These are phyloP conservation scores for Russula abietina DNA, from an alignment of 768 basidiomycete genomes.

Conservation along the genomic window DNA sequence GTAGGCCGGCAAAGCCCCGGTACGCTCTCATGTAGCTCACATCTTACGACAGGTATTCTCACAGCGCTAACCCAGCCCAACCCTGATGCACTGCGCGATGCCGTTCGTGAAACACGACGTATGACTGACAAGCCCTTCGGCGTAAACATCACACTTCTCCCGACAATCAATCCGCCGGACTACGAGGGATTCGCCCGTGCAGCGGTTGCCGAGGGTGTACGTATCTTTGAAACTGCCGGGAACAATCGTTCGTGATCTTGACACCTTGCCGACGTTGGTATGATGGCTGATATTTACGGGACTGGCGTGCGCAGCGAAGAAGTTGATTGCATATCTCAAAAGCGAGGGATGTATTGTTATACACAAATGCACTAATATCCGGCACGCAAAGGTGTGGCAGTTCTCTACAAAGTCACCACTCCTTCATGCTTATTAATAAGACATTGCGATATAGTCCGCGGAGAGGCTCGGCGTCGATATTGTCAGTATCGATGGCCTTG, in stretches of 20 bases:
- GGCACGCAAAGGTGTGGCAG: constrained; percentile 66
- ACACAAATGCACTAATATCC: constrained; percentile 85
- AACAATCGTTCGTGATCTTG: constrained; percentile 61
- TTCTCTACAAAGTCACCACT: neutral
- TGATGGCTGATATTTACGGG: neutral
- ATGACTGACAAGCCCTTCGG: constrained; percentile 74
- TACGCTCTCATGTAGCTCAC: neutral
- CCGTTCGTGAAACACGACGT: constrained; percentile 70
- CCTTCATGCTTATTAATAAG: neutral
- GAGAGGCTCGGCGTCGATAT: constrained; percentile 79
- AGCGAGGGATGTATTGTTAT: constrained; percentile 70
- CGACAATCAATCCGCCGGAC: constrained; percentile 85
- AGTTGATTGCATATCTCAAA: constrained; percentile 77
- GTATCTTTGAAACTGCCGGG: constrained; percentile 89
- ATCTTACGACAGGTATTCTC: constrained; percentile 51
- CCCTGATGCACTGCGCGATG: constrained; percentile 72
- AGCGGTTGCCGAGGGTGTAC: constrained; percentile 82
- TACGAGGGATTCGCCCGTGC: constrained; percentile 79
- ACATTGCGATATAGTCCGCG: constrained; percentile 40
- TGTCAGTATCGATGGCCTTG: constrained; percentile 85
- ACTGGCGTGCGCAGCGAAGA: constrained; percentile 47
- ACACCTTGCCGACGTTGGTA: neutral
- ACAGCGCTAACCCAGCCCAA: constrained; percentile 86
- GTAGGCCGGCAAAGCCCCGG: constrained; percentile 33
- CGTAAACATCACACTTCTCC: constrained; percentile 86